Evolutionary conservation across 1,284 basidiomycete genomes (phyloP), one percentile per base, ranked within the genome.

Genomic region (Moesziomyces sp.): DNA sequence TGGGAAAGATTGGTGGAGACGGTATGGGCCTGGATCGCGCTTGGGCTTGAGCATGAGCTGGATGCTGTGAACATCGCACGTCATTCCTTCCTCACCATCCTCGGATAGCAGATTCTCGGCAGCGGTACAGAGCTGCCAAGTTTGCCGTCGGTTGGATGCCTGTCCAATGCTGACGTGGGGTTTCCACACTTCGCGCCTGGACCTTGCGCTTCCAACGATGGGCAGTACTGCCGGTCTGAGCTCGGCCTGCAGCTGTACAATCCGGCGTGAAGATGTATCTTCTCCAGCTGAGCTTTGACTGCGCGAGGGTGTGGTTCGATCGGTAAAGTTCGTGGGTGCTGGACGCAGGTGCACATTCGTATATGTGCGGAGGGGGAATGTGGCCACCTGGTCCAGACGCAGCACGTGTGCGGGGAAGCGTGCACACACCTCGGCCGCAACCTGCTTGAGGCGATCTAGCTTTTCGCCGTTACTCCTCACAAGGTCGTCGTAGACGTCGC

Each of bases 121-220:
- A 14, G 11, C 35, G 1, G 30, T 49, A n/a, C 53, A 56, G 23
- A 67, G 46, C 24, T 57, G 53, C 58, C 57, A 60, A 9, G 58
- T 53, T 2, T 49, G 49, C 33, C 49, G 45, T 3, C 50, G 23
- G 1, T 10, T 16, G 1, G 19, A 44, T 0, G 60, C 43, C 23
- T 69, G 67, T 14, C 67, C 67, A 1, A 69, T 52, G 45, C 55
- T 62, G 13, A 55, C 58, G 45, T 69, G 66, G 8, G 66, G 66
- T 35, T 63, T 58, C 40, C 48, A 61, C 9, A 49, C 28, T 14
- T 45, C 43, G 0, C 35, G 13, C 35, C 33, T 35, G 13, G 40
- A 30, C n/a, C 24, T 3, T 46, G 23, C 19, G 5, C 11, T 26
- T 28, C 21, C n/a, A 13, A 24, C 13, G 33, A n/a, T 1, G 14